phyloP scores from a whole-genome alignment of 768 basidiomycete species.

The Strobilomyces dryophilus region DNA sequence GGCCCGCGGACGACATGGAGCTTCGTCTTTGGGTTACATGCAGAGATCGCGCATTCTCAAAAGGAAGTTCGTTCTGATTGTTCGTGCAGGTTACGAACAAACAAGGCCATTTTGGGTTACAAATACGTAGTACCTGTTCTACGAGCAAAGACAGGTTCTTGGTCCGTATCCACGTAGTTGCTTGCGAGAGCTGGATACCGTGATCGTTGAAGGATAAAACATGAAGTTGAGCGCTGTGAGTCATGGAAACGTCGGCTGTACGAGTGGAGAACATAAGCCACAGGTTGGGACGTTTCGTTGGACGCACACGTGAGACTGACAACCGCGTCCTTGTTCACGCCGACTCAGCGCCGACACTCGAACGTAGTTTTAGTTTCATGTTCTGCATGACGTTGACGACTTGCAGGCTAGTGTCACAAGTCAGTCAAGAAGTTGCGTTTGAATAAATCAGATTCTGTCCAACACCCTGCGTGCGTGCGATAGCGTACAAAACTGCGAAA shows the following conservation, averaged over 20 bases:
- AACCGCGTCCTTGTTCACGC: not conserved
- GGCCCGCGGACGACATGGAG: constrained; percentile 22
- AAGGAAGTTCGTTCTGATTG: constrained; percentile 9
- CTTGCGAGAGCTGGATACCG: not conserved
- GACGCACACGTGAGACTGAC: not conserved
- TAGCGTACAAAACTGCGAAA: constrained; percentile 21
- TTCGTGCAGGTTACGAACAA: constrained; percentile 5
- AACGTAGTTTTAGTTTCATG: not conserved
- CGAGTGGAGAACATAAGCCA: not conserved
- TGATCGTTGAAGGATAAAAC: constrained; percentile 1
- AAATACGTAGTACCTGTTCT: constrained; percentile 7
- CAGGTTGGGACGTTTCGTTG: not conserved
- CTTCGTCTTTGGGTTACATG: constrained; percentile 14
- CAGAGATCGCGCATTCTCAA: constrained; percentile 10
- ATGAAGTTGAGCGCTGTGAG: not conserved
- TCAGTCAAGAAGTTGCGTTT: not conserved
- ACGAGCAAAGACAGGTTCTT: constrained; percentile 2
- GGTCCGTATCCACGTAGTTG: constrained; percentile 2
- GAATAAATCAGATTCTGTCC: constrained; percentile 16
- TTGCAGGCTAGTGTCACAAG: constrained; percentile 7
- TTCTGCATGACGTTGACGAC: not conserved
- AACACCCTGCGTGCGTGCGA: constrained; percentile 5
- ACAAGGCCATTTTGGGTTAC: not conserved
- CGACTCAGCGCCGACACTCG: not conserved
- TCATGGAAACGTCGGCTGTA: constrained; percentile 9